A percentile compares a stretch with the other conserved stretches of the same genome.
phyloP scores from a whole-genome alignment of 805 yeast species.

The Pichia cabralensis region DNA sequence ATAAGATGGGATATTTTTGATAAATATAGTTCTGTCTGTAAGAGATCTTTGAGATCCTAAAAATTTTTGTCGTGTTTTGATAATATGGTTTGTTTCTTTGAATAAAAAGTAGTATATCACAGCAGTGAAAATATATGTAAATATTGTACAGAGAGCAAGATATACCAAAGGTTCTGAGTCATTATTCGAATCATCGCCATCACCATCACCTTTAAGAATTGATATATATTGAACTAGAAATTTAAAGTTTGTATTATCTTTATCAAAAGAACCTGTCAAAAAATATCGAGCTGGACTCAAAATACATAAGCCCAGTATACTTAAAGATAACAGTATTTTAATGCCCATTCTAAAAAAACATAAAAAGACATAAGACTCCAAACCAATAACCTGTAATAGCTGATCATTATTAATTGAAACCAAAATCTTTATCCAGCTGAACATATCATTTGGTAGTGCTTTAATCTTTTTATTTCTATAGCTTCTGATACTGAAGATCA shows the following conservation, averaged over 20 bases:
- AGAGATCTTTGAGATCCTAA: conserved; percentile 50
- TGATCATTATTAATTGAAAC: conserved; percentile 39
- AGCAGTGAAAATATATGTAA: conserved; percentile 44
- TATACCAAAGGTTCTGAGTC: conserved; percentile 24
- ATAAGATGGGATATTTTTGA: conserved; percentile 43
- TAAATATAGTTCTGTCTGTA: conserved; percentile 47
- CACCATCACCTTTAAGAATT: neutral
- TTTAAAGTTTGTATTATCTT: conserved; percentile 12
- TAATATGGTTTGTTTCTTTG: conserved; percentile 37
- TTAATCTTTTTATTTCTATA: conserved; percentile 35
- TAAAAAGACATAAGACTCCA: conserved; percentile 48
- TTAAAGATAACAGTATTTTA: conserved; percentile 32
- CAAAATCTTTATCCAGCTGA: conserved; percentile 46
- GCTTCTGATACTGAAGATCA: conserved; percentile 47
- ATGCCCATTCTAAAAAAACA: conserved; percentile 52
- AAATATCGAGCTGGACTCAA: conserved; percentile 45
- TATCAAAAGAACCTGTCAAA: conserved; percentile 39
- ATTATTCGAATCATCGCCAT: conserved; percentile 3
- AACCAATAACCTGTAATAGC: conserved; percentile 45
- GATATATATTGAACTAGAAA: neutral
- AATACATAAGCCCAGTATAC: conserved; percentile 36
- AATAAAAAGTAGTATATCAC: conserved; percentile 37
- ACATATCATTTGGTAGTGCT: conserved; percentile 35
- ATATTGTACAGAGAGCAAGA: conserved; percentile 43
- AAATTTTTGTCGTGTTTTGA: conserved; percentile 45